Evolutionary conservation across 2,329 filamentous ascomycete genomes (phyloP), one percentile per base, ranked within the genome.

Genomic region (Trichoderma sp.): DNA sequence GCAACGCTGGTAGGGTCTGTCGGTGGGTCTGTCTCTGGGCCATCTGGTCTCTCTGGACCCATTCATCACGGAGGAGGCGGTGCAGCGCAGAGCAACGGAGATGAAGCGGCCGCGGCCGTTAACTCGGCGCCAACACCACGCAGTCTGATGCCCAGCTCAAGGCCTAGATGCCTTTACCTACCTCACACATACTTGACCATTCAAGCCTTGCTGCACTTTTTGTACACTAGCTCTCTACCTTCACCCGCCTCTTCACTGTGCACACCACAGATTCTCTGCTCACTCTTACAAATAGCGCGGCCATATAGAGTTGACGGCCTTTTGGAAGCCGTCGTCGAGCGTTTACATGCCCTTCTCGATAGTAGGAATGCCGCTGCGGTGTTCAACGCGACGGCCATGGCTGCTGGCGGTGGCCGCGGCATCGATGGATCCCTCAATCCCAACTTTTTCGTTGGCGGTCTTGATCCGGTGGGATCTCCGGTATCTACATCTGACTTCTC

Each of bases 351-450:
- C 35, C 88, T 96, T 0, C 87, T 99, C 4, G 96, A 99, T 78
- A 96, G 93, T 59, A 88, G 95, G 58, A 99, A 98, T 74, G 95
- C 96, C 0, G 96, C 96, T 0, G 96, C 96, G 6, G 94, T 99
- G 0, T 99, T 99, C 84, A 99, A 99, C 73, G 96, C 96, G 0
- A 96, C 95, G 0, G 96, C 96, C 65, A 98, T 98, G 96, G 96
- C 94, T 0, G 96, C 96, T 1, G 96, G 96, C 13, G 94, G 96
- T 31, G 96, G 96, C 0, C 89, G 94, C 59, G 92, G 92, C 59
- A 92, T 95, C 33, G 90, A 91, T 65, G 92, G 85, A 47, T 84
- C 83, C 1, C 80, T 89, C 35, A 89, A 89, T 74, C 89, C 88
- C 69, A 89, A 89, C 75, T 89, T 86, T 77, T 89, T 87, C 74